Evolutionary conservation across 1,284 basidiomycete species (phyloP).

Genomic region (Athelia psychrophila): DNA sequence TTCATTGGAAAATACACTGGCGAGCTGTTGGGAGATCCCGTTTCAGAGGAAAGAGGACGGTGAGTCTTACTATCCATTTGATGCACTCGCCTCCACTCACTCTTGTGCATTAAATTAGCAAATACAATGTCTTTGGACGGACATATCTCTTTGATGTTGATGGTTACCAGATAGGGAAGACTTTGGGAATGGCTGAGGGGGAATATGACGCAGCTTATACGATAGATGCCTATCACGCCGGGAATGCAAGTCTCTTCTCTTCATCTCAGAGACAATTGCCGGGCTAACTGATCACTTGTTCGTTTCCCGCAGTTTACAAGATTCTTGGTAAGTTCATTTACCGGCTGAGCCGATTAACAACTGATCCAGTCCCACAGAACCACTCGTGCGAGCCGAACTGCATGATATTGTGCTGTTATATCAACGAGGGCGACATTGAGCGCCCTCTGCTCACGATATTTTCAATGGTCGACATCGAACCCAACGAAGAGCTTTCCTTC

Average conservation of each 20-base stretch:
- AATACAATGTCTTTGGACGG: constrained; percentile 73
- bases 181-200: constrained; percentile 11
- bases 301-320: constrained; percentile 69
- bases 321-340: constrained; percentile 47
- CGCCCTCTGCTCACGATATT: constrained; percentile 72
- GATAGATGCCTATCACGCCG: constrained; percentile 85
- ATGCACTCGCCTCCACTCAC: constrained; percentile 7
- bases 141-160: constrained; percentile 89
- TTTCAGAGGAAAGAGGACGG: constrained; percentile 66
- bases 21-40: constrained; percentile 71
- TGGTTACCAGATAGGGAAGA: constrained; percentile 58
- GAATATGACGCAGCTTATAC: constrained; percentile 43
- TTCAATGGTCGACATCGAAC: constrained; percentile 58
- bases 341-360: constrained; percentile 16
- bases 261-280: constrained; percentile 1
- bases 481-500: constrained; percentile 79
- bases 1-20: constrained; percentile 87
- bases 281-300: too few relatives aligned
- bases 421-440: constrained; percentile 58
- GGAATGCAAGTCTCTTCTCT: constrained; percentile 62
- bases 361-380: constrained; percentile 49
- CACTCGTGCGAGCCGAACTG: constrained; percentile 91
- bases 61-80: constrained; percentile 30
- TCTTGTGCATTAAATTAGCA: constrained; percentile 32
- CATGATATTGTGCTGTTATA: constrained; percentile 65